phyloP scores from a whole-genome alignment of 2,329 filamentous ascomycete genomes.

The Calonectria ilicicola region DNA sequence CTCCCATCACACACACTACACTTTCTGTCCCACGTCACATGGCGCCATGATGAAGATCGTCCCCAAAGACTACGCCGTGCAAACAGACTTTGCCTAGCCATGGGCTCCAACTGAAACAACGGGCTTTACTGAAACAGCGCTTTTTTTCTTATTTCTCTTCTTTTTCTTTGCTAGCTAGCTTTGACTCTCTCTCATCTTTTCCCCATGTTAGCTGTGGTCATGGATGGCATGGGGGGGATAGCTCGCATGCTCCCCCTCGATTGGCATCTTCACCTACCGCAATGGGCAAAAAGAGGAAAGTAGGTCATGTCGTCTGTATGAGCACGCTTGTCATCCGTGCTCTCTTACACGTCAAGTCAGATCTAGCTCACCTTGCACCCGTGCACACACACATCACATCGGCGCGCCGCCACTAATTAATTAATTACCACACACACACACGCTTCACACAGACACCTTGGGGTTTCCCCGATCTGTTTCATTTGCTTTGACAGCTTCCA shows the following conservation, averaged over 20 bases:
- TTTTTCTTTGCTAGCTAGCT: background rate
- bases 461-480: background rate
- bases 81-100: constrained; percentile 1
- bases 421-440: background rate
- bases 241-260: background rate
- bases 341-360: constrained; percentile 1
- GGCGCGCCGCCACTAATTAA: background rate
- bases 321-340: background rate
- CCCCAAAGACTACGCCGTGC: background rate
- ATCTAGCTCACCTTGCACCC: background rate
- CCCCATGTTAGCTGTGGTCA: background rate
- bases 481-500: background rate
- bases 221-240: no score
- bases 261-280: background rate
- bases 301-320: background rate
- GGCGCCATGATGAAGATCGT: constrained; percentile 17
- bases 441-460: background rate
- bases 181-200: background rate
- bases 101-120: constrained; percentile 16
- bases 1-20: background rate
- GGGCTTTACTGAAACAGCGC: background rate
- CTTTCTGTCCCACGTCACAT: background rate
- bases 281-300: background rate
- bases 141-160: background rate
- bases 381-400: background rate